Evolutionary conservation across 345 rosid genomes (phyloP), one percentile per base, ranked within the genome.

Genomic region (Euphorbia pulcherrima): DNA sequence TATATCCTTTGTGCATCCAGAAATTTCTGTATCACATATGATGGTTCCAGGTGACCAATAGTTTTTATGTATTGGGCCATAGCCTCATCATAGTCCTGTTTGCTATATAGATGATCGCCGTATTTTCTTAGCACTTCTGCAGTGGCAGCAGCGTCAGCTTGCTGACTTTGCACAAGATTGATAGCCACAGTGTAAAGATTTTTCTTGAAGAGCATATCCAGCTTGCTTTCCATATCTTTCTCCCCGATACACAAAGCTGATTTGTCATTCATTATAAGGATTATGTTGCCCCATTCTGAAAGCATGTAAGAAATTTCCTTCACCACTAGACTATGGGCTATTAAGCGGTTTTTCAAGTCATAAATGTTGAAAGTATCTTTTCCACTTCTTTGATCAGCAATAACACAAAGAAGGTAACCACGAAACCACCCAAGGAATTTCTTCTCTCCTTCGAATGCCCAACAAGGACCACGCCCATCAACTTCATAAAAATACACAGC

Each of bases 381-480:
- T 67, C 84, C 87, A 72, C 67, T 89, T 80, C 97, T 88, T 71
- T 92, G 96, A 70, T 91, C 97, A 28, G 88, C 83, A 75, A 91
- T 87, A 72, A 94, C 97, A 72, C 96, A 94, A 72, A 89, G 64
- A 65, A 94, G 87, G 72, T 94, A 91, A 61, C 99, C 97, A 62
- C 99, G 92, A 69, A 89, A 91, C 99, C 99, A 94, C 17, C 99
- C 97, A 40, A 91, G 63, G 59, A 88, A 83, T 66, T 85, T 89
- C 83, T 91, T 94, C 86, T 94, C 97, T 58, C 99, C 99, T 75
- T 91, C 97, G 76, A 94, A 94, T 61, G 97, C 99, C 99, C 97
- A 89, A 76, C 99, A 94, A 35, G 99, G 99, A 76, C 97, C 99
- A 33, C 97, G 97, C 11, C 99, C 99, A 80, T 94, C 99, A 77